Conservation (phyloP, 176 grass and related monocot species). For the Poa annua region DNA sequence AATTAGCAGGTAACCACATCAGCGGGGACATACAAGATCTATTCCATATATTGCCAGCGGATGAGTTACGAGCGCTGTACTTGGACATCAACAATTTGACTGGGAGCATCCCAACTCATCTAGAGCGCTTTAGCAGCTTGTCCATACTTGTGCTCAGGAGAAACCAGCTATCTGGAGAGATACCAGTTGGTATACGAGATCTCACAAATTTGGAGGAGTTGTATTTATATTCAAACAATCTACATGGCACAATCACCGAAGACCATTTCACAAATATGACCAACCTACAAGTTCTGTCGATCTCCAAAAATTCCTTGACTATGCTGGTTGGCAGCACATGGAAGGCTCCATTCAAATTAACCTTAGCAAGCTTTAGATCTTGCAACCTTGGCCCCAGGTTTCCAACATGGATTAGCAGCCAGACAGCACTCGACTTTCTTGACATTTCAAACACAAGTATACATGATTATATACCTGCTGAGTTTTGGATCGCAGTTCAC, state of each 20-base stretch:
- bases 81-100: neutral
- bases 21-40: neutral
- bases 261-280: neutral
- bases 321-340: neutral
- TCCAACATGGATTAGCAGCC: neutral
- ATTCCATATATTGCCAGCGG: neutral
- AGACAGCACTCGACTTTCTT: neutral
- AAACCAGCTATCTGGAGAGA: neutral
- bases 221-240: neutral
- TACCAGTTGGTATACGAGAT: neutral
- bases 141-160: neutral
- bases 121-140: neutral
- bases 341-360: slow-evolving; percentile 17
- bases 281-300: neutral
- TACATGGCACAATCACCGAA: neutral
- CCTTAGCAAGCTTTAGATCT: neutral
- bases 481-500: neutral
- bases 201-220: neutral
- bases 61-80: neutral
- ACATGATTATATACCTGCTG: neutral
- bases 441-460: slow-evolving; percentile 9
- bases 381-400: neutral
- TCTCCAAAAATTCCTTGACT: neutral
- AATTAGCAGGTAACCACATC: neutral
- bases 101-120: neutral